A percentile compares a stretch with the other conserved stretches of the same genome.
These are phyloP conservation scores for Venturia carpophila DNA, from an alignment of 2,329 filamentous ascomycete species.

Conservation along the genomic window DNA sequence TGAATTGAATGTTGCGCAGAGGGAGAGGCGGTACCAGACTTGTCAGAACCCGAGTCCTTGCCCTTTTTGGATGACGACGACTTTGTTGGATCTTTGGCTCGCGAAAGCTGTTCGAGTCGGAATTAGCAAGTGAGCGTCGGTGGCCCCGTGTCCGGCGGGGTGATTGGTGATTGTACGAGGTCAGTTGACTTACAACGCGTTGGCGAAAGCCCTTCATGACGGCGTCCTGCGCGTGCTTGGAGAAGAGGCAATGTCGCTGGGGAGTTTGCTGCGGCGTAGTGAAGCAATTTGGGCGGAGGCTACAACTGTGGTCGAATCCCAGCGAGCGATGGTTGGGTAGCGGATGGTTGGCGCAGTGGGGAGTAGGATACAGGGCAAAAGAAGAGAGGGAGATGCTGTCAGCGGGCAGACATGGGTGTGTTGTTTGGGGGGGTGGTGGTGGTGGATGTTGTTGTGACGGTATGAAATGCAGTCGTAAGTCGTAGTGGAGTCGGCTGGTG, in stretches of 20 bases:
- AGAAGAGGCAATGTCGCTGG: background rate
- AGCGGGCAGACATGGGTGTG: background rate
- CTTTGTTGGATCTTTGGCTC: conserved; percentile 78
- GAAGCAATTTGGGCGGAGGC: background rate
- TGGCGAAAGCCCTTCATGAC: conserved; percentile 97
- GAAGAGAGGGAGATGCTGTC: conserved; percentile 3
- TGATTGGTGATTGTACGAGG: conserved; percentile 22
- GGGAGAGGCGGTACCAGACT: conserved; percentile 69
- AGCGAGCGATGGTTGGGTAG: background rate
- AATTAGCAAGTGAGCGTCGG: conserved; percentile 22
- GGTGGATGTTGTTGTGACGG: background rate
- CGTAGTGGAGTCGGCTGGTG: conserved; percentile 6
- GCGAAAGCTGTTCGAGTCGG: conserved; percentile 76
- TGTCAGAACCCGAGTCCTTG: conserved; percentile 25
- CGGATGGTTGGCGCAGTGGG: background rate
- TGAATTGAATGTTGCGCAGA: conserved; percentile 47
- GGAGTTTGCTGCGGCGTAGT: background rate
- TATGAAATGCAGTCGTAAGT: background rate
- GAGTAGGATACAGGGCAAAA: conserved; percentile 4
- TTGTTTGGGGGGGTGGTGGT: background rate
- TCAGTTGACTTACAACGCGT: conserved; percentile 68
- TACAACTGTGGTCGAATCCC: conserved; percentile 3
- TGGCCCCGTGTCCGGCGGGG: conserved; percentile 1
- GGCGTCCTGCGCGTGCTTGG: conserved; percentile 29
- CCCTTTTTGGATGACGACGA: conserved; percentile 56